A percentile compares a stretch with the other conserved stretches of the same genome.
phyloP scores from a whole-genome alignment of 768 basidiomycete genomes.

The Suillus ampliporus region DNA sequence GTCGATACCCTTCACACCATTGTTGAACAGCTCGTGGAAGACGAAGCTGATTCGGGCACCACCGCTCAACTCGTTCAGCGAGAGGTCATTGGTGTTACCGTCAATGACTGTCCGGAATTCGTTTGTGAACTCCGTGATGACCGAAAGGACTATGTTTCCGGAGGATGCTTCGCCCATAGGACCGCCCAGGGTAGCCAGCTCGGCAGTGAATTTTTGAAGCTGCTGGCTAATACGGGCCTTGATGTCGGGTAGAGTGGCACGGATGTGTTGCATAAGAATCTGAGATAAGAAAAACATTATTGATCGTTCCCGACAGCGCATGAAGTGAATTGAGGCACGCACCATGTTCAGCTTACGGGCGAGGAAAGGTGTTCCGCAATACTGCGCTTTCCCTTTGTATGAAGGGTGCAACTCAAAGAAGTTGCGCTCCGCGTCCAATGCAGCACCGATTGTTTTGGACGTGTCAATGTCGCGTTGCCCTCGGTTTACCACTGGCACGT shows the following conservation, averaged over 20 bases:
- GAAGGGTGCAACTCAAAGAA: slow-evolving; percentile 96
- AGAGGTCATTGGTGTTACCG: slow-evolving; percentile 95
- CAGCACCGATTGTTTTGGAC: slow-evolving; percentile 81
- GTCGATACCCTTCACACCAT: slow-evolving; percentile 93
- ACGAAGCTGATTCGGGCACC: slow-evolving; percentile 99
- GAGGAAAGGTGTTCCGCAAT: slow-evolving; percentile 97
- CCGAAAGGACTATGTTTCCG: slow-evolving; percentile 91
- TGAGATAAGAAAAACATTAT: slow-evolving; percentile 32
- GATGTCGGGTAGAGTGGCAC: slow-evolving; percentile 97
- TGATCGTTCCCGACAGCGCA: not conserved
- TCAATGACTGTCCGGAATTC: slow-evolving; percentile 98
- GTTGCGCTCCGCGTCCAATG: slow-evolving; percentile 86
- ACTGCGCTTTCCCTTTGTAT: slow-evolving; percentile 93
- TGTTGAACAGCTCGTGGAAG: slow-evolving; percentile 98
- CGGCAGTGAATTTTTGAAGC: slow-evolving; percentile 85
- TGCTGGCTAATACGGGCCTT: slow-evolving; percentile 94
- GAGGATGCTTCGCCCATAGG: slow-evolving; percentile 83
- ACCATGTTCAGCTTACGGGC: slow-evolving; percentile 96
- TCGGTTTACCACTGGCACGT: slow-evolving; percentile 98
- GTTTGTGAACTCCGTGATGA: slow-evolving; percentile 97
- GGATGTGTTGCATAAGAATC: slow-evolving; percentile 99
- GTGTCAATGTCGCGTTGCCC: slow-evolving; percentile 97
- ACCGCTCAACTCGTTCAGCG: slow-evolving; percentile 95
- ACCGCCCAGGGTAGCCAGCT: slow-evolving; percentile 86
- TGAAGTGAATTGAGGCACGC: slow-evolving; percentile 26